Percentiles rank a stretch among this genome's conserved stretches.
Evolutionary conservation across 108 stramenopile genomes (phyloP).

Genomic region (Skeletonema grethae): DNA sequence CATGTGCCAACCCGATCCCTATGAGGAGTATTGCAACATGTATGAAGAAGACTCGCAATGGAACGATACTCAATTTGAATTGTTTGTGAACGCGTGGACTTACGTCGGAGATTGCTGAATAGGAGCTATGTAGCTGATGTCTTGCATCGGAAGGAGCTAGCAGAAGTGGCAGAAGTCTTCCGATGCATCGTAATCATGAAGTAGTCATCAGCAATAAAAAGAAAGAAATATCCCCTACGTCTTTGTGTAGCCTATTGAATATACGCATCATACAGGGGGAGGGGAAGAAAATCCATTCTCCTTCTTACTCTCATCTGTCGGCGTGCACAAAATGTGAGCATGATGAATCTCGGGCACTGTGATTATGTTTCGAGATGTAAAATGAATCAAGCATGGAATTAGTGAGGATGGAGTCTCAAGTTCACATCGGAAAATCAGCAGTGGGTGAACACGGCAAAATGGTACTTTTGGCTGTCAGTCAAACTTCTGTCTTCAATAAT

Average conservation of each 20-base stretch:
- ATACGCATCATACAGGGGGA: not conserved
- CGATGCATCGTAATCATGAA: not conserved
- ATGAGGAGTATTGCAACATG: not conserved
- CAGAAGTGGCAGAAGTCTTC: too few relatives aligned
- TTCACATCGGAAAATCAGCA: too few relatives aligned
- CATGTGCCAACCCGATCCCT: not conserved
- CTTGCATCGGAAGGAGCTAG: too few relatives aligned
- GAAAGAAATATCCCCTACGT: not conserved
- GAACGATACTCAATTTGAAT: not conserved
- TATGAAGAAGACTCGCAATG: not conserved
- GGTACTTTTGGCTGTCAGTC: too few relatives aligned
- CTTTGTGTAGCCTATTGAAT: not conserved
- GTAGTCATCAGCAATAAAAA: not conserved
- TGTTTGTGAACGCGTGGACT: not conserved
- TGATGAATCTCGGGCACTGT: slow-evolving; percentile 45
- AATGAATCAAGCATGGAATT: too few relatives aligned
- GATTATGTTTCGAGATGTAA: too few relatives aligned
- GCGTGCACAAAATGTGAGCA: slow-evolving; percentile 44
- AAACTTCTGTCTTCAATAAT: too few relatives aligned
- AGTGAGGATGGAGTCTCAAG: too few relatives aligned
- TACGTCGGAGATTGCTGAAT: not conserved
- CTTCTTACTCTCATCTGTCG: not conserved
- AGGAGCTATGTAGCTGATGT: too few relatives aligned
- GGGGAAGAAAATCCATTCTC: not conserved
- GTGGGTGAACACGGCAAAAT: too few relatives aligned